Evolutionary conservation across 2,329 filamentous ascomycete genomes (phyloP), one percentile per base, ranked within the genome.

Genomic region (Orbilia quercus): DNA sequence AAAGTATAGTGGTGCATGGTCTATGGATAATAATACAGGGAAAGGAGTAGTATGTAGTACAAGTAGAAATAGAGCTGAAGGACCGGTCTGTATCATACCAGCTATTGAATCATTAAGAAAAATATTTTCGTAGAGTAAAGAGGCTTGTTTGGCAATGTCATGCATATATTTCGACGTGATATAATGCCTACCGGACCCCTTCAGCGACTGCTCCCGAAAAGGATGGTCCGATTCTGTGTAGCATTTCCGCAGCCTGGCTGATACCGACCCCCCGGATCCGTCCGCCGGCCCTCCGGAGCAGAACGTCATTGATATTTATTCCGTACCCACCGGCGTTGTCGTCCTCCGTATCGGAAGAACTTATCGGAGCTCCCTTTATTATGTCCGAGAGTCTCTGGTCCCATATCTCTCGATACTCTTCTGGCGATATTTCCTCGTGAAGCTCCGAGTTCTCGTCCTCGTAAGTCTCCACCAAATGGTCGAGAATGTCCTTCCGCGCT

Each of bases 391-490:
- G 20, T 14, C 58, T 51, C 11, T n/a, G 31, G 1, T 12, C 34
- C 65, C 65, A 71, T 25, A 44, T 38, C 16, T 44, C 34, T 11
- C 31, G 11, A 38, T 62, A 71, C 2, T 44, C 42, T 9, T 63
- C 5, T 3, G 59, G 50, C 1, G 65, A 48, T 20, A 7, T 48
- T 9, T 40, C 22, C 1, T 18, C 7, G 16, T 71, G 50, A 9
- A 71, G 23, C 0, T 36, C 20, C 16, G 34, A 31, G 38, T 70
- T 38, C 4, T 55, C 36, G n/a, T 62, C 65, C 16, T 70, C 65
- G 36, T 71, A 71, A 12, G 44, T 45, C 16, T 71, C 65, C 16
- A 58, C 65, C 57, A 71, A 45, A n/a, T 48, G 31, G 1, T 71
- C 57, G 7, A 63, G 38, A 2, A 71, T 34, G 20, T 51, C 51